These are phyloP conservation scores for Sordariomycetes sp. DNA, from an alignment of 2,329 filamentous ascomycete genomes.

Conservation along the genomic window DNA sequence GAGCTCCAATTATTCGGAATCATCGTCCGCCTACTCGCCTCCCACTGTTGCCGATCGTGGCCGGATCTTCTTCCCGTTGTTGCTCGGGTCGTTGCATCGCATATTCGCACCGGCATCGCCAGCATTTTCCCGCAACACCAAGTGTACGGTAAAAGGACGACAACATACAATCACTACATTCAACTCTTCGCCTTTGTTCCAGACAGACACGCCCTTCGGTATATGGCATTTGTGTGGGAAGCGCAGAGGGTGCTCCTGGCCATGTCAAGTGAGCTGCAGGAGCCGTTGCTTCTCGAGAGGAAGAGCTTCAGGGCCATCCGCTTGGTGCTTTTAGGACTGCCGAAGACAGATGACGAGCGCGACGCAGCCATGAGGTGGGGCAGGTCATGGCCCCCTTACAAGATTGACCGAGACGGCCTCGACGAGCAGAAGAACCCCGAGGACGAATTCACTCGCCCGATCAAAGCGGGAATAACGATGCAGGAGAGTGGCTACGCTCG, in stretches of 20 bases:
- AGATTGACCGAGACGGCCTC: slow-evolving; percentile 44
- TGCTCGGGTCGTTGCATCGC: slow-evolving; percentile 17
- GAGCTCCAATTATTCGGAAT: background rate
- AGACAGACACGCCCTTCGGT: slow-evolving; percentile 17
- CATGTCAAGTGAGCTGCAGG: slow-evolving; percentile 35
- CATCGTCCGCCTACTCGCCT: slow-evolving; percentile 3
- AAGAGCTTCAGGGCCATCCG: slow-evolving; percentile 44
- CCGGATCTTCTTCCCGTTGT: slow-evolving; percentile 17
- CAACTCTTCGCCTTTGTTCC: slow-evolving; percentile 20
- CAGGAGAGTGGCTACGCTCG: slow-evolving; percentile 45
- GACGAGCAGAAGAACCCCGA: slow-evolving; percentile 41
- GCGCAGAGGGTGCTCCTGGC: slow-evolving; percentile 43
- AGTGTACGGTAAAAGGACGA: slow-evolving; percentile 15
- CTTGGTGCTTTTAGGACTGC: slow-evolving; percentile 38
- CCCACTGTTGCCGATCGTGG: slow-evolving; percentile 12
- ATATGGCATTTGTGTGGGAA: slow-evolving; percentile 42
- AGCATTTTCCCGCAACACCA: slow-evolving; percentile 6
- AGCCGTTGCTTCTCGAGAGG: slow-evolving; percentile 38
- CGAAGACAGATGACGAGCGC: slow-evolving; percentile 39
- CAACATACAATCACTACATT: slow-evolving; percentile 24
- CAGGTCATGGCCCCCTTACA: slow-evolving; percentile 50
- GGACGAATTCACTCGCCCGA: slow-evolving; percentile 42
- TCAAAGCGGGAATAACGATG: slow-evolving; percentile 41
- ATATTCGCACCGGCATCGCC: slow-evolving; percentile 15
- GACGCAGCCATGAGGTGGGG: slow-evolving; percentile 35